These are phyloP conservation scores for Phytophthora pisi DNA, from an alignment of 352 stramenopile genomes.

Conservation along the genomic window DNA sequence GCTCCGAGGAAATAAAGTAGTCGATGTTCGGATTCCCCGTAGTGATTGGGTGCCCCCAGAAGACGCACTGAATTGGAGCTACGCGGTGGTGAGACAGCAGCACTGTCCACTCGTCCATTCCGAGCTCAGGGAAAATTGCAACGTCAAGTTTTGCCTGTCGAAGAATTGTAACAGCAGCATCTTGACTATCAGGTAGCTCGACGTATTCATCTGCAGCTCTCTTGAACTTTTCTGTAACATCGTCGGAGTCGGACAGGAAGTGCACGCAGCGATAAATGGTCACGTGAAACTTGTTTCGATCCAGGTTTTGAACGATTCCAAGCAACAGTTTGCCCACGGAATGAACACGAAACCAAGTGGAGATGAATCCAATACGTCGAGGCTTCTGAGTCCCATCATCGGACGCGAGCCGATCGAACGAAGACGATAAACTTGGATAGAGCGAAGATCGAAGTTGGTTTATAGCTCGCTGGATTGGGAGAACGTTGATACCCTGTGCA, in stretches of 20 bases:
- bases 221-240: conserved; percentile 52
- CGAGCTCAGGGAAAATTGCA: conserved; percentile 81
- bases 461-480: conserved; percentile 41
- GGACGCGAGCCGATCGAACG: conserved; percentile 10
- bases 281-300: conserved; percentile 59
- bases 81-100: conserved; percentile 75
- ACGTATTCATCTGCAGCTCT: conserved; percentile 51
- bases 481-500: conserved; percentile 39
- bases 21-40: conserved; percentile 76
- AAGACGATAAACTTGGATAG: conserved; percentile 43
- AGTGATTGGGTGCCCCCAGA: conserved; percentile 89
- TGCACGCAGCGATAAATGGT: conserved; percentile 57
- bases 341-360: conserved; percentile 67
- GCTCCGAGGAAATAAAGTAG: conserved; percentile 81
- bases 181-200: conserved; percentile 41
- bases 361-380: conserved; percentile 60
- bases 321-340: conserved; percentile 72
- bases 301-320: conserved; percentile 54
- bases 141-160: conserved; percentile 68
- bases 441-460: conserved; percentile 36
- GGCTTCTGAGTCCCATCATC: conserved; percentile 6
- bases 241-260: conserved; percentile 53
- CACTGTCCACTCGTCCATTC: conserved; percentile 82
- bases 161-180: conserved; percentile 47
- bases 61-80: conserved; percentile 74